These are phyloP conservation scores for Puccinia hordei DNA, from an alignment of 1,284 basidiomycete genomes.

Conservation along the genomic window DNA sequence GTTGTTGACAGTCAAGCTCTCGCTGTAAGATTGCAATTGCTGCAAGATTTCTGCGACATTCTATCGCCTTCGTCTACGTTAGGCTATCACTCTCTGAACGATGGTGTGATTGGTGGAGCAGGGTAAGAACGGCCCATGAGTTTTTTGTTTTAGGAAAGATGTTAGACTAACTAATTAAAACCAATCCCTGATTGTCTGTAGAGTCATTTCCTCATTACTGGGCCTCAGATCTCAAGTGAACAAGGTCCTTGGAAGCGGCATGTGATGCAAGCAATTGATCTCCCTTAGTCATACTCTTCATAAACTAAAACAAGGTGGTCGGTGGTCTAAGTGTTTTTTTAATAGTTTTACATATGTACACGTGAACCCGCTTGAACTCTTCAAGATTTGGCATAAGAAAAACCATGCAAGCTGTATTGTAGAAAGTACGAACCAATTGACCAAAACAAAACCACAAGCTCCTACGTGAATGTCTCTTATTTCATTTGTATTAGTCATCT, in stretches of 20 bases:
- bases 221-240: slow-evolving; percentile 45
- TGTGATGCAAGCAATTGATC: neutral
- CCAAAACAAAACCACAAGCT: neutral
- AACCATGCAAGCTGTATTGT: too few species aligned
- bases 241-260: slow-evolving; percentile 36
- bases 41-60: slow-evolving; percentile 77
- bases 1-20: slow-evolving; percentile 65
- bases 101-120: slow-evolving; percentile 78
- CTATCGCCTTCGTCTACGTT: slow-evolving; percentile 86
- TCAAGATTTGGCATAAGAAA: too few species aligned
- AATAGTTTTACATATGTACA: too few species aligned
- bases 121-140: slow-evolving; percentile 66
- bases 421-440: neutral
- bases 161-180: neutral
- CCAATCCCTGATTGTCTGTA: neutral
- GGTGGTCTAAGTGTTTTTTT: too few species aligned
- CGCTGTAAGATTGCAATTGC: slow-evolving; percentile 73
- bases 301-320: neutral
- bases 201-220: slow-evolving; percentile 40
- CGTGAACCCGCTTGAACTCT: too few species aligned
- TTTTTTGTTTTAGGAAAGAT: neutral
- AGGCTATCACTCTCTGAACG: slow-evolving; percentile 77
- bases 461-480: neutral
- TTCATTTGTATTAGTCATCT: neutral
- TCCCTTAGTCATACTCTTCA: neutral